A percentile compares a stretch with the other conserved stretches of the same genome.
These are phyloP conservation scores for Halocafeteria seosinensis DNA, from an alignment of 108 stramenopile genomes.

Conservation along the genomic window DNA sequence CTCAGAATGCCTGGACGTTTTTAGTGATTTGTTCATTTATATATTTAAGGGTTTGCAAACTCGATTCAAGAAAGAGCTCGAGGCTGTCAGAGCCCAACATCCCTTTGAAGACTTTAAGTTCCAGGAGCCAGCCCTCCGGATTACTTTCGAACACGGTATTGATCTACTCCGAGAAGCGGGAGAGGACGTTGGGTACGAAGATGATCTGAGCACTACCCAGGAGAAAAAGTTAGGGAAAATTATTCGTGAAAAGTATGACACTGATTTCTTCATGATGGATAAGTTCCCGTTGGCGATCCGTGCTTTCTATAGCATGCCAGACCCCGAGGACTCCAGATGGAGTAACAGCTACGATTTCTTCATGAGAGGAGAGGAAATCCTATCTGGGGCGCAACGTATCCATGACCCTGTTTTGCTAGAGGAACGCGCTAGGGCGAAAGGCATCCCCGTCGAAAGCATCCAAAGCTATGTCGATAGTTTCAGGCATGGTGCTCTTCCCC, in stretches of 20 bases:
- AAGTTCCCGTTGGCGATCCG: slow-evolving; percentile 87
- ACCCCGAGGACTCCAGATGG: slow-evolving; percentile 64
- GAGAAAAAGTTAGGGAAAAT: slow-evolving; percentile 90
- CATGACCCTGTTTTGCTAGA: slow-evolving; percentile 79
- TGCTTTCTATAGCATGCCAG: slow-evolving; percentile 98
- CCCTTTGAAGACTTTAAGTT: slow-evolving; percentile 87
- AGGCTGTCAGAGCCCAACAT: slow-evolving; percentile 73
- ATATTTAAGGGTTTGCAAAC: slow-evolving; percentile 85
- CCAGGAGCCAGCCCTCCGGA: slow-evolving; percentile 45
- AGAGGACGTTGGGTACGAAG: slow-evolving; percentile 32
- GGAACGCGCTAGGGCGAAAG: slow-evolving; percentile 67
- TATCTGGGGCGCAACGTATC: slow-evolving; percentile 93
- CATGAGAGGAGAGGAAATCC: slow-evolving; percentile 96
- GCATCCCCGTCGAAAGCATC: slow-evolving; percentile 66
- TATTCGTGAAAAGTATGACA: slow-evolving; percentile 81
- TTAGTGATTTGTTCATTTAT: slow-evolving; percentile 78
- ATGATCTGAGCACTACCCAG: slow-evolving; percentile 83
- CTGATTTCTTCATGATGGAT: slow-evolving; percentile 99
- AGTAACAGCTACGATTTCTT: slow-evolving; percentile 95
- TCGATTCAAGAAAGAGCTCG: slow-evolving; percentile 62
- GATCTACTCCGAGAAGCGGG: slow-evolving; percentile 36
- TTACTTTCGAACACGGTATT: slow-evolving; percentile 22
- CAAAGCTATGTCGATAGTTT: slow-evolving; percentile 80
- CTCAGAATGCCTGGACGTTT: slow-evolving; percentile 87
- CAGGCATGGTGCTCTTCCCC: slow-evolving; percentile 82